Evolutionary conservation across 164 flowering plant genomes (phyloP).

Genomic region (Chimonanthus praecox): DNA sequence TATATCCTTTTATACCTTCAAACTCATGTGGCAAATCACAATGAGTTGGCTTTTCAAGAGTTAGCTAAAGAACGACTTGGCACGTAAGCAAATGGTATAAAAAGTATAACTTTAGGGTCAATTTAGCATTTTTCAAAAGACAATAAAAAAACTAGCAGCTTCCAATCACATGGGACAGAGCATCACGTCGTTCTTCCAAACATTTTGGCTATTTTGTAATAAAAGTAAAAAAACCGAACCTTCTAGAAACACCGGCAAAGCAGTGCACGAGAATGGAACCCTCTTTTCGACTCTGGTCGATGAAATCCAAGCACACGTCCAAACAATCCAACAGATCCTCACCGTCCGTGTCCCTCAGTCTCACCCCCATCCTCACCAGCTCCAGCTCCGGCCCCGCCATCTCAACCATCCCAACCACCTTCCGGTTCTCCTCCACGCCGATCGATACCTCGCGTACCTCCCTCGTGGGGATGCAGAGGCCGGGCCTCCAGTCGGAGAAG

Average conservation of each 20-base stretch:
- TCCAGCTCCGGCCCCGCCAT: slow-evolving; percentile 80
- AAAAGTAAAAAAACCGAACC: slow-evolving; percentile 32
- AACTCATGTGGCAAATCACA: too few species aligned
- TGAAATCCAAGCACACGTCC: slow-evolving; percentile 84
- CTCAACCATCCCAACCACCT: slow-evolving; percentile 40
- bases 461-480: slow-evolving; percentile 44
- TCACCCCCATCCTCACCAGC: slow-evolving; percentile 84
- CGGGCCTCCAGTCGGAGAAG: slow-evolving; percentile 74
- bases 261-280: slow-evolving; percentile 93
- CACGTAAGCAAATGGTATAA: too few species aligned
- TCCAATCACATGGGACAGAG: too few species aligned
- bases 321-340: slow-evolving; percentile 85
- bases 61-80: too few species aligned
- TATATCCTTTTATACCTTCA: too few species aligned
- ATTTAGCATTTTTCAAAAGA: too few species aligned
- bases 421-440: slow-evolving; percentile 10
- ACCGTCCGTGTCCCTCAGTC: slow-evolving; percentile 78
- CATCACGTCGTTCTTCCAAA: too few species aligned
- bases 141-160: too few species aligned
- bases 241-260: slow-evolving; percentile 97
- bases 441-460: slow-evolving; percentile 61
- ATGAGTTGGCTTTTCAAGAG: too few species aligned
- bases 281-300: slow-evolving; percentile 54
- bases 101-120: too few species aligned
- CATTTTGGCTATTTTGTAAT: too few species aligned